These are phyloP conservation scores for Peribolospora baueri DNA, from an alignment of 768 basidiomycete genomes.

Conservation along the genomic window DNA sequence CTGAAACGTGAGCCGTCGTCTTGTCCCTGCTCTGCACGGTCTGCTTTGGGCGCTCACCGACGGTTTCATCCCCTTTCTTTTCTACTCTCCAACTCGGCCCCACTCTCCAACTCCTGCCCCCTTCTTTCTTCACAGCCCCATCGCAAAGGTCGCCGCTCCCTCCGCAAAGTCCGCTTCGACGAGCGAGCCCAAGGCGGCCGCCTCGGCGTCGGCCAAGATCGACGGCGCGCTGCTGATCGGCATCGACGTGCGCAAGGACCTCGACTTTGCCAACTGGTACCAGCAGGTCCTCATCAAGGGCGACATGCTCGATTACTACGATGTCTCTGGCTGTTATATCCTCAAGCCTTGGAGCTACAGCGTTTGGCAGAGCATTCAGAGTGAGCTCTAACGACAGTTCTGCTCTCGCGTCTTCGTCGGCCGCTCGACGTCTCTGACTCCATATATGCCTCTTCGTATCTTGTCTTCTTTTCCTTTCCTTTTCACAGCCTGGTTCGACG, in stretches of 20 bases:
- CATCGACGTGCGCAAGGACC: constrained; percentile 84
- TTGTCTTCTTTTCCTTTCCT: too few relatives aligned
- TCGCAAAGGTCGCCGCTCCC: constrained; percentile 25
- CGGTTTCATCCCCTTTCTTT: constrained; percentile 12
- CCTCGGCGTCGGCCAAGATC: constrained; percentile 31
- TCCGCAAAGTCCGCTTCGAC: constrained; percentile 1
- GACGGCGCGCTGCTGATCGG: constrained; percentile 78
- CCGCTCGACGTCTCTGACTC: background rate
- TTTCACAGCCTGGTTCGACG: constrained; percentile 65
- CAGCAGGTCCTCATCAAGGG: constrained; percentile 78
- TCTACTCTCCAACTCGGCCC: constrained; percentile 10
- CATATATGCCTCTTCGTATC: background rate
- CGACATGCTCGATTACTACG: constrained; percentile 98
- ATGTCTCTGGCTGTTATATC: constrained; percentile 94
- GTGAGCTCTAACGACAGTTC: constrained; percentile 23
- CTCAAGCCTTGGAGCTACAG: constrained; percentile 92
- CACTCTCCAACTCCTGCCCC: constrained; percentile 8
- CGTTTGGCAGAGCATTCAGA: constrained; percentile 90
- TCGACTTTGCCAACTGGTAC: constrained; percentile 46
- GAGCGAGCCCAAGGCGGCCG: constrained; percentile 5
- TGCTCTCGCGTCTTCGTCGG: background rate
- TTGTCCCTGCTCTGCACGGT: constrained; percentile 14
- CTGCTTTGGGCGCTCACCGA: background rate
- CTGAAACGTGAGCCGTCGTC: constrained; percentile 1
- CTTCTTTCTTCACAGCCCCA: constrained; percentile 20